Conservation (phyloP, 2,329 filamentous ascomycete species). For the Escovopsis sp. region DNA sequence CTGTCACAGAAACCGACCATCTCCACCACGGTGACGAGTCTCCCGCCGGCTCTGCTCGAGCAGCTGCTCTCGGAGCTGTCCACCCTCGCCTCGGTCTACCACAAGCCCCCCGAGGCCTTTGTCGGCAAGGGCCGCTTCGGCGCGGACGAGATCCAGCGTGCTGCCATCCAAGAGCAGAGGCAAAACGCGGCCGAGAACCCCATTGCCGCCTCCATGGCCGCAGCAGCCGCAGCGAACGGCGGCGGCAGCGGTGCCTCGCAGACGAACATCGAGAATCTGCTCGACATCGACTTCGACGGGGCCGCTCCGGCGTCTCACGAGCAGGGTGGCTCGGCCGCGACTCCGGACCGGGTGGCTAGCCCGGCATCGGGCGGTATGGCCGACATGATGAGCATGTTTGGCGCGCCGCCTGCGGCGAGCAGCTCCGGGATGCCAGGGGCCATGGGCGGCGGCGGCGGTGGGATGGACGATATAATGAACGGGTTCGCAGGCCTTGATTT, state of each 20-base stretch:
- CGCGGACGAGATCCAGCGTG: constrained; percentile 84
- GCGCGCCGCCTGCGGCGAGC: constrained; percentile 43
- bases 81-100: constrained; percentile 91
- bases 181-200: constrained; percentile 89
- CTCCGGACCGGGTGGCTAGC: constrained; percentile 54
- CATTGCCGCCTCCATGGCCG: constrained; percentile 66
- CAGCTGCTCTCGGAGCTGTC: constrained; percentile 85
- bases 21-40: constrained; percentile 79
- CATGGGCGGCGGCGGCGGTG: constrained; percentile 26
- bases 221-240: constrained; percentile 49
- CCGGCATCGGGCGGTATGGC: constrained; percentile 43
- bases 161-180: constrained; percentile 90
- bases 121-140: constrained; percentile 89
- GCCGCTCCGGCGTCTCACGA: constrained; percentile 80
- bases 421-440: constrained; percentile 22
- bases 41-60: constrained; percentile 72
- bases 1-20: constrained; percentile 92
- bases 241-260: constrained; percentile 39
- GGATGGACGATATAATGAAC: constrained; percentile 78
- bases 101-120: constrained; percentile 97
- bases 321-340: constrained; percentile 37
- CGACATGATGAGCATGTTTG: constrained; percentile 57
- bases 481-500: constrained; percentile 76
- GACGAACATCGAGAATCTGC: constrained; percentile 80
- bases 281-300: constrained; percentile 94